These are phyloP conservation scores for Aureobasidium lini DNA, from an alignment of 2,329 filamentous ascomycete genomes.

Conservation along the genomic window DNA sequence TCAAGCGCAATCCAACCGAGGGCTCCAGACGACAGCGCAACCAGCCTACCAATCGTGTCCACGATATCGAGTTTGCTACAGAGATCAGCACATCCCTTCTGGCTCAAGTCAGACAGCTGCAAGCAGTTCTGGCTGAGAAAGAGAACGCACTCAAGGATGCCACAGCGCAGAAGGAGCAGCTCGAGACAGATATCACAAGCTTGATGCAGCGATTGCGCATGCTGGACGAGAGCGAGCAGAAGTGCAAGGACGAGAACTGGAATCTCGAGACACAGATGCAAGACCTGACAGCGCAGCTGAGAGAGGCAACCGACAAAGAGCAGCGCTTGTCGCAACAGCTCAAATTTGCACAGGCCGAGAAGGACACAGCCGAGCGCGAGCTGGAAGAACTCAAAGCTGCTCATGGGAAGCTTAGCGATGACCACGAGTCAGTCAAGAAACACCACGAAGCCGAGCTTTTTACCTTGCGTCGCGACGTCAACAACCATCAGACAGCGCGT, in stretches of 20 bases:
- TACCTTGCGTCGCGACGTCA: constrained; percentile 70
- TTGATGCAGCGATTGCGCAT: constrained; percentile 72
- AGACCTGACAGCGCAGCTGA: constrained; percentile 65
- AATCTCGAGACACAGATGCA: constrained; percentile 88
- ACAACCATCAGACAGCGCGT: constrained; percentile 70
- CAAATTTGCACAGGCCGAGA: constrained; percentile 63
- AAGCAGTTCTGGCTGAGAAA: constrained; percentile 74
- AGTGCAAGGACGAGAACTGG: constrained; percentile 99
- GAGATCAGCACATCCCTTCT: constrained; percentile 94
- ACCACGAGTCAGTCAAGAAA: constrained; percentile 68
- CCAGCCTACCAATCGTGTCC: constrained; percentile 76
- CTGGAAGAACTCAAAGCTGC: constrained; percentile 80
- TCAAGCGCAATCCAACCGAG: constrained; percentile 64
- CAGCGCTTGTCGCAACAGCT: constrained; percentile 71
- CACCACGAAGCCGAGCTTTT: constrained; percentile 85
- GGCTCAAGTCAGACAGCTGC: constrained; percentile 85
- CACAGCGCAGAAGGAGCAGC: constrained; percentile 64
- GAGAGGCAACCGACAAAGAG: constrained; percentile 73
- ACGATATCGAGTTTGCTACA: constrained; percentile 97
- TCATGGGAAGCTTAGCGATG: constrained; percentile 72
- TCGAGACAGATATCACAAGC: constrained; percentile 76
- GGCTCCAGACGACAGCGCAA: constrained; percentile 78
- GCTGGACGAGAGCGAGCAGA: constrained; percentile 87
- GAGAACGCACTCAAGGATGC: constrained; percentile 75
- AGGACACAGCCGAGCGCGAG: constrained; percentile 71